Evolutionary conservation across 352 stramenopile species (phyloP), one percentile per base, ranked within the genome.

Genomic region (Phytophthora hibernalis): DNA sequence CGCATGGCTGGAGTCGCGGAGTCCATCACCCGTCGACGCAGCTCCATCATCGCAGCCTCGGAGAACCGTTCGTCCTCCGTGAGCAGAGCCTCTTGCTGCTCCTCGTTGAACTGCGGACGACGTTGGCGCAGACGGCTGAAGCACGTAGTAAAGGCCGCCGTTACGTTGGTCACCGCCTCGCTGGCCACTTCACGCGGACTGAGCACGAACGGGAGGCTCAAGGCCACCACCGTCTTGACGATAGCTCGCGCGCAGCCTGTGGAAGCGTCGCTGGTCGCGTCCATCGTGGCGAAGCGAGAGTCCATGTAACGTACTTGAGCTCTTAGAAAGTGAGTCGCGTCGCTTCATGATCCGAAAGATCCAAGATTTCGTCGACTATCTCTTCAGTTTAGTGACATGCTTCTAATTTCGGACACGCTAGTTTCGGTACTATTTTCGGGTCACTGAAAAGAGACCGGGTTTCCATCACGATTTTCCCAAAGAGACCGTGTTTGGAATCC

Each of bases 81-180:
- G 5, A 91, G 76, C 33, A 93, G 66, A 54, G 85, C 83, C 18
- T 82, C 77, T 66, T 90, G 75, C 48, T 91, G 80, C 65, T 93
- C 85, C 42, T 90, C 76, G 50, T 89, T 78, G 60, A 93, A 93
- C 61, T 93, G 82, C 33, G 65, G 47, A 13, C 80, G 82, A 1
- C 76, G 75, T 21, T 72, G 62, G 13, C 21, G 55, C 54, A 87
- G 42, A 13, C 75, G 68, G 50, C 75, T 81, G 52, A 93, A 88
- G 60, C 85, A 93, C 38, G 50, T 57, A 15, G 63, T 68, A 45
- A 76, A 76, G 8, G 59, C 68, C 18, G 62, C 40, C 8, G 37
- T 49, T 42, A 76, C 67, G 44, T 64, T 72, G 43, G 50, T 53
- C 10, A 21, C 52, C 5, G 68, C 62, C 45, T 87, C 77, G 20